Evolutionary conservation across 1,139 yeast genomes (phyloP), one percentile per base, ranked within the genome.

Genomic region (Suhomyces panamericanus): DNA sequence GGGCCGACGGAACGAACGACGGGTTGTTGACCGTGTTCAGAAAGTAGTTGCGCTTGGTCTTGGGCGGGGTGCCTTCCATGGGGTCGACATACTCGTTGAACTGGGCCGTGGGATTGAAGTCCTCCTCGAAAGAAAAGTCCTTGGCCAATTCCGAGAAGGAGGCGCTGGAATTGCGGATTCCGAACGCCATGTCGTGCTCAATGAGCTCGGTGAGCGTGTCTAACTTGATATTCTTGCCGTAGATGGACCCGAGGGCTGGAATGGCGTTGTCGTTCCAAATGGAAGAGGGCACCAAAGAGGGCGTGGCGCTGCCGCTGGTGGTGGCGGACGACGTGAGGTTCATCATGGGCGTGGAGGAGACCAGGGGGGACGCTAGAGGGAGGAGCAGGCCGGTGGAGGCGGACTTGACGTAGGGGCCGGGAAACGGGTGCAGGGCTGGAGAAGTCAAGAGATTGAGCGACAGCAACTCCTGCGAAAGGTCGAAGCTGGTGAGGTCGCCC

Each of bases 21-120:
- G 66, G 66, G 20, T 59, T 58, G 36, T 58, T 59, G 17, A 62
- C 58, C 36, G 57, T 52, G 8, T 47, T 43, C 53, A 52, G 50
- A 43, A 62, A 63, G 3, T 61, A 54, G 46, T 63, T 63, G 16
- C 29, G 27, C 27, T 36, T 40, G 32, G 15, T 16, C 24, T 22
- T 39, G 8, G 33, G 33, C 13, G 34, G 10, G 13, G 15, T 12
- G 5, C 16, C 42, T 13, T 24, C 30, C 20, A 34, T 24, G 15
- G 39, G 39, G 16, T 27, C 26, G 8, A 22, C 14, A 11, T 14
- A n/a, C 12, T 41, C 37, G 7, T 39, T 41, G 27, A 35, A 39
- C n/a, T 24, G 39, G 22, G 17, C 42, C 2, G 38, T 33, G n/a
- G 47, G 47, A 31, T 37, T 39, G 14, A 41, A 44, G 11, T 44